Evolutionary conservation across 768 basidiomycete species (phyloP), one percentile per base, ranked within the genome.

Genomic region (Kwoniella dendrophila): DNA sequence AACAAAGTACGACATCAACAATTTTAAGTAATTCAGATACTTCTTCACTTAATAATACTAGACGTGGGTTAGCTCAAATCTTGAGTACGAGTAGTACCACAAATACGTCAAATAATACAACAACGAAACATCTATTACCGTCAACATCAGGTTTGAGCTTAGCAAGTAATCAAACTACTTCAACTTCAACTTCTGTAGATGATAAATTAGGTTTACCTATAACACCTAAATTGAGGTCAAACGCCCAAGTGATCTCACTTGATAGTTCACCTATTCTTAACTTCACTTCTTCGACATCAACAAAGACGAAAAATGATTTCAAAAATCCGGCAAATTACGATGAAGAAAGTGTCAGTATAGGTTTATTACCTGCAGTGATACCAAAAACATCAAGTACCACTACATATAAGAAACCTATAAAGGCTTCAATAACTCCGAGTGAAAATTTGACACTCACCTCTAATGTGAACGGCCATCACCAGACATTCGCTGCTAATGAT

Each of bases 71-170:
- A 20, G 50, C 63, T 24, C 49, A 59, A 11, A 48, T 64, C 30
- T 16, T 49, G 11, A 58, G 57, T 18, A 26, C 29, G 6, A 22
- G 40, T 36, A 22, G 29, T 16, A 20, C 24, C 45, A 24, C 40
- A 18, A 16, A 7, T 38, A 22, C 40, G 32, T 36, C 56, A 4
- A 34, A 30, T 18, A 38, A 24, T 18, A 26, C 30, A 32, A 54
- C 14, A 7, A 22, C 33, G 5, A 53, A 55, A 55, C 49, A 61
- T 29, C 53, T 68, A 3, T 20, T 68, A 12, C 62, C 67, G 7
- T 68, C 67, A 14, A 38, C 50, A 4, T 68, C 67, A 5, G 67
- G 67, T 8, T 10, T 61, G 34, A 64, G 58, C 38, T 41, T 68
- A 10, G 57, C 67, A 14, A 64, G 63, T 20, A 61, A 44, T 27